A percentile compares a stretch with the other conserved stretches of the same genome.
Conservation (phyloP, 495 filamentous ascomycete genomes). For the Podospora comata region DNA sequence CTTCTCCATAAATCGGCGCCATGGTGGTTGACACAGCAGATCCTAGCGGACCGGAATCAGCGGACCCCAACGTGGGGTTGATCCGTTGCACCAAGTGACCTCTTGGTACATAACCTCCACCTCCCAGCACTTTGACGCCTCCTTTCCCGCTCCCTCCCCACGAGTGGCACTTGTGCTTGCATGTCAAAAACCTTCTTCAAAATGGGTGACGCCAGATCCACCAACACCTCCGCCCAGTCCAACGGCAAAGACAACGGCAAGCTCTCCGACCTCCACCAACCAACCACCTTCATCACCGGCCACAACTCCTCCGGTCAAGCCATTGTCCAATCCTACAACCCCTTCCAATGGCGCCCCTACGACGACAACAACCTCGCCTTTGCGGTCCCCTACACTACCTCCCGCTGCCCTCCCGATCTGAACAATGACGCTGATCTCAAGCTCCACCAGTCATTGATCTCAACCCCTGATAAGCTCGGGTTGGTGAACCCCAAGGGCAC, state of each 20-base stretch:
- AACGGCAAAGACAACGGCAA: conserved; percentile 10
- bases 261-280: conserved; percentile 36
- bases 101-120: background rate
- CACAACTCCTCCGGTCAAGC: conserved; percentile 41
- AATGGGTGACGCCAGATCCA: conserved; percentile 21
- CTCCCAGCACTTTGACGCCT: background rate
- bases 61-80: conserved; percentile 8
- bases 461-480: conserved; percentile 38
- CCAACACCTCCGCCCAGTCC: background rate
- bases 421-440: conserved; percentile 52
- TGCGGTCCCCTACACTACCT: conserved; percentile 48
- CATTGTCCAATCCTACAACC: conserved; percentile 32
- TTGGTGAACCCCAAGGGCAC: conserved; percentile 51
- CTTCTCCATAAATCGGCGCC: background rate
- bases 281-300: conserved; percentile 40
- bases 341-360: conserved; percentile 32
- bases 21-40: background rate
- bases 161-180: background rate
- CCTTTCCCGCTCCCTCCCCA: background rate
- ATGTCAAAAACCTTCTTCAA: conserved; percentile 1
- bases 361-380: conserved; percentile 36
- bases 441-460: conserved; percentile 33
- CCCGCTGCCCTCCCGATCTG: conserved; percentile 51
- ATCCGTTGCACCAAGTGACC: background rate
- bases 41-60: conserved; percentile 2